Evolutionary conservation across 192 early-diverging fungal genomes (phyloP).

Genomic region (Powellomyces hirtus): DNA sequence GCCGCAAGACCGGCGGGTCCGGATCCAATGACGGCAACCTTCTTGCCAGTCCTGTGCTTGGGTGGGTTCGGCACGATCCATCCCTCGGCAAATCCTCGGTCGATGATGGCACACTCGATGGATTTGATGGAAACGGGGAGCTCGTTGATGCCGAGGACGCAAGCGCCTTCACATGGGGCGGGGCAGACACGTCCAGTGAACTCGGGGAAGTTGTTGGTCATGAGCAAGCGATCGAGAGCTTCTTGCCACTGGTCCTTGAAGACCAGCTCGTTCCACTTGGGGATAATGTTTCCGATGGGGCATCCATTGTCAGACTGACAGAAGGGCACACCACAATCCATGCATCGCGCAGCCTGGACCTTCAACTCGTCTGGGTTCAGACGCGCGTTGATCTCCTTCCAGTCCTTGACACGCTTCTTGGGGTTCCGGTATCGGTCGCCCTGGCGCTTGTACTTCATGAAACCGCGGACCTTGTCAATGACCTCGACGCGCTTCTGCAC

Average conservation of each 20-base stretch:
- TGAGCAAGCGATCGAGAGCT: conserved; percentile 85
- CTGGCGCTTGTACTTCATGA: conserved; percentile 90
- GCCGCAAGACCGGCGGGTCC: conserved; percentile 94
- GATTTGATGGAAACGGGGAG: conserved; percentile 93
- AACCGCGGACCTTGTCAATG: conserved; percentile 94
- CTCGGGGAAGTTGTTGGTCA: conserved; percentile 99
- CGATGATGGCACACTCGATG: conserved; percentile 97
- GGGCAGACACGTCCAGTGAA: conserved; percentile 99
- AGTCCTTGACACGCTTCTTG: conserved; percentile 78
- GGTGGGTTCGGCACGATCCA: conserved; percentile 94
- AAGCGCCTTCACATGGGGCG: conserved; percentile 96
- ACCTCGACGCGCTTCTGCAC: conserved; percentile 63
- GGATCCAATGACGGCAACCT: conserved; percentile 88
- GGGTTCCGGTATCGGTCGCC: conserved; percentile 86
- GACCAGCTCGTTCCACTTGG: conserved; percentile 98
- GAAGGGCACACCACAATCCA: conserved; percentile 93
- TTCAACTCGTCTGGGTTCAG: conserved; percentile 77
- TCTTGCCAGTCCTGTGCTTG: conserved; percentile 72
- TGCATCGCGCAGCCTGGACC: conserved; percentile 94
- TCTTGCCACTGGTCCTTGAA: conserved; percentile 96
- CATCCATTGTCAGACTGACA: conserved; percentile 97
- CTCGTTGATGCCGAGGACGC: conserved; percentile 93
- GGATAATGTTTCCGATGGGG: conserved; percentile 98
- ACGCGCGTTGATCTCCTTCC: conserved; percentile 92
- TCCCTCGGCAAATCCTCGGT: conserved; percentile 93